Evolutionary conservation across 495 filamentous ascomycete genomes (phyloP).

Genomic region (Penicillium parvum): DNA sequence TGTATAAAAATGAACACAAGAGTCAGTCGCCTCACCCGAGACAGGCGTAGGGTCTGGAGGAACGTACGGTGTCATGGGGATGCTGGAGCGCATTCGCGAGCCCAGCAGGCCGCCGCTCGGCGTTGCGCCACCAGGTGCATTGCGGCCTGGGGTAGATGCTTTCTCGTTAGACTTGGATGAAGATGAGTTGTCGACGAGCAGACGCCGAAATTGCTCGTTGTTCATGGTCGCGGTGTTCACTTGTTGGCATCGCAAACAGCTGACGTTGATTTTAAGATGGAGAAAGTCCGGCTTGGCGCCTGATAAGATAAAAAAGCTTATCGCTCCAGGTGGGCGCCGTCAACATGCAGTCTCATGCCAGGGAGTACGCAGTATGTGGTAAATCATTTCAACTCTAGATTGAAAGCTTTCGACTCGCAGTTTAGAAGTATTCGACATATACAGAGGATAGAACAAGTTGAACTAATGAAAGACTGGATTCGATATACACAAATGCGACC

Average conservation of each 20-base stretch:
- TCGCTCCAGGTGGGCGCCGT: too few relatives aligned
- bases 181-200: conserved; percentile 55
- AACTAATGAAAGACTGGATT: not conserved
- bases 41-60: not conserved
- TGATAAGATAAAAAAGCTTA: conserved; percentile 17
- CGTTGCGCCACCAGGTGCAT: conserved; percentile 19
- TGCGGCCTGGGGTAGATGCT: conserved; percentile 9
- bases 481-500: not conserved
- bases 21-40: not conserved
- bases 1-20: conserved; percentile 31
- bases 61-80: conserved; percentile 83
- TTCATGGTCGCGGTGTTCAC: conserved; percentile 81
- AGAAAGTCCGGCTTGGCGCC: conserved; percentile 11
- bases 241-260: not conserved
- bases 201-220: conserved; percentile 89
- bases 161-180: conserved; percentile 17
- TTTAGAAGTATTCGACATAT: too few relatives aligned
- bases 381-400: too few relatives aligned
- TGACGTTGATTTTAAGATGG: conserved; percentile 17
- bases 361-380: too few relatives aligned
- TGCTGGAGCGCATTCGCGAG: conserved; percentile 63
- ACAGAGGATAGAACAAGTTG: too few relatives aligned
- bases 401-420: too few relatives aligned
- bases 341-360: too few relatives aligned
- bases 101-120: conserved; percentile 35